Evolutionary conservation across 2,329 filamentous ascomycete species (phyloP).

Genomic region (Drechslera avenae): DNA sequence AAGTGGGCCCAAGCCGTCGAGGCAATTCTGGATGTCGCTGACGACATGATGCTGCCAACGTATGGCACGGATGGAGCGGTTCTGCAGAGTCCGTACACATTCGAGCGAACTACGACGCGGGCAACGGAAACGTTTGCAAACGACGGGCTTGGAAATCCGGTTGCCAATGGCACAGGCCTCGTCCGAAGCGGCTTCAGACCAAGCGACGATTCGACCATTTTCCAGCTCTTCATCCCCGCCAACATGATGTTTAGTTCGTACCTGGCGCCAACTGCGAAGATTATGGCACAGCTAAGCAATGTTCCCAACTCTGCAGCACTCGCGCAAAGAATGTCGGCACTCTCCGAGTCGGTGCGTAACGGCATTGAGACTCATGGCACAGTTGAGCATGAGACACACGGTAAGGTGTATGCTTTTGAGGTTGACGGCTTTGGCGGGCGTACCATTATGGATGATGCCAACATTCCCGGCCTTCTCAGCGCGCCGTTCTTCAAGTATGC

Average conservation of each 20-base stretch:
- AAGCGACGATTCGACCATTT: slow-evolving; percentile 58
- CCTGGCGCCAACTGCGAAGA: slow-evolving; percentile 59
- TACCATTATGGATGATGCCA: slow-evolving; percentile 74
- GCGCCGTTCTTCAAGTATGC: slow-evolving; percentile 68
- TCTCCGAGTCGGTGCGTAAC: slow-evolving; percentile 55
- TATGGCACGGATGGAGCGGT: slow-evolving; percentile 55
- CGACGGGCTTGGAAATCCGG: slow-evolving; percentile 57
- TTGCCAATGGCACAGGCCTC: slow-evolving; percentile 55
- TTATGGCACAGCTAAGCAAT: slow-evolving; percentile 57
- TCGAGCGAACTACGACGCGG: slow-evolving; percentile 50
- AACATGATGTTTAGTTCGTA: slow-evolving; percentile 76
- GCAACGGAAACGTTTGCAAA: slow-evolving; percentile 60
- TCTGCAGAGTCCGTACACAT: slow-evolving; percentile 53
- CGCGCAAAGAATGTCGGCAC: slow-evolving; percentile 60
- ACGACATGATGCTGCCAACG: slow-evolving; percentile 55
- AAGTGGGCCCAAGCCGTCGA: slow-evolving; percentile 55
- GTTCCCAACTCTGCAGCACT: slow-evolving; percentile 54
- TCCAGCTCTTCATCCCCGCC: slow-evolving; percentile 55
- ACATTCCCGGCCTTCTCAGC: slow-evolving; percentile 69
- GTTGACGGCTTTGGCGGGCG: slow-evolving; percentile 53
- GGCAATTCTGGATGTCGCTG: slow-evolving; percentile 51
- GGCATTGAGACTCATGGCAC: slow-evolving; percentile 55
- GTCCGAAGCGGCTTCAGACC: slow-evolving; percentile 58
- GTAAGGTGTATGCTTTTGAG: slow-evolving; percentile 56
- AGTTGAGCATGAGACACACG: slow-evolving; percentile 44